Base-by-base conservation (phyloP, 139 green algal species). In the Chlorella sp. region DNA sequence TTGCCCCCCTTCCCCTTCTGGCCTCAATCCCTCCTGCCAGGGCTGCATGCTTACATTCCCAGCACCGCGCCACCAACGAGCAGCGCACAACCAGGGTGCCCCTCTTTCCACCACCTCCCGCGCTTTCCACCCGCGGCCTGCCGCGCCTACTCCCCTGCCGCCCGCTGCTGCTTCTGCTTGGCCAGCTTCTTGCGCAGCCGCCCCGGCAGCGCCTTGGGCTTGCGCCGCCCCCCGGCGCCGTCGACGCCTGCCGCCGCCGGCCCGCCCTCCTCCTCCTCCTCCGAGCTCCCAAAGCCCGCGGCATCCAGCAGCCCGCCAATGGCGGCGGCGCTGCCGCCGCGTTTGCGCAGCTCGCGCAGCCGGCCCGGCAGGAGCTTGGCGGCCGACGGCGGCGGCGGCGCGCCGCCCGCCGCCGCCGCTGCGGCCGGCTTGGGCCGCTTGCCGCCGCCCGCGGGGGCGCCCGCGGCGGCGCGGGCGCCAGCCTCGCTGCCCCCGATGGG, bases 161-260 rank as follows among this genome's bases (percentile, higher is more conserved):
- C n/a, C n/a, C 27, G 15, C 19, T 23, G 56, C 21, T 29, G 23
- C 21, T n/a, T 21, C 60, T 71, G 58, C 46, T 68, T 64, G 33
- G 86, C 85, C 27, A 94, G 62, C 78, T 93, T 94, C 73, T 93
- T 93, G 11, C 90, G 70, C 42, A 94, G 72, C 62, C 90, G 59
- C 4, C 90, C 90, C 27, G 87, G 89, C 65, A 94, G 73, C 12
- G 85, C 55, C 71, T 90, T 91, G 17, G 74, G 43, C 29, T 72
- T 43, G 8, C 36, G 64, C 2, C 61, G 50, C 19, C 45, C 51
- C 14, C 70, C 70, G 19, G 45, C 74, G 50, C n/a, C n/a, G n/a
- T n/a, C n/a, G n/a, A n/a, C n/a, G 36, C 29, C n/a, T 62, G 27
- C 27, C 38, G 41, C 35, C 12, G n/a, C 53, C 61, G 25, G 25